Conservation (phyloP, 257 asterid genomes). For the Solanum pimpinellifolium region DNA sequence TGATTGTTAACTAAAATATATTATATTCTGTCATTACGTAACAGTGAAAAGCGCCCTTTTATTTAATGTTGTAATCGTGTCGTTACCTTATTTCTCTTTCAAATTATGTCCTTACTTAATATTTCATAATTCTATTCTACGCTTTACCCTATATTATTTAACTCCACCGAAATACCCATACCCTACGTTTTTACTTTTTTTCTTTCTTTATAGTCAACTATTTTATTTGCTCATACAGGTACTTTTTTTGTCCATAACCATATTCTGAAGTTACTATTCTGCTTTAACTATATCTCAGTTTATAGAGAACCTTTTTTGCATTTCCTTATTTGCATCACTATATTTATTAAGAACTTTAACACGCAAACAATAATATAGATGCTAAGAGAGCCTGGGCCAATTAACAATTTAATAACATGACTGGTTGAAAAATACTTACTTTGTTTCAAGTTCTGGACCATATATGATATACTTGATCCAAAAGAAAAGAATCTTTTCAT, state of each 20-base stretch:
- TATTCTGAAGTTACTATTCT: background rate
- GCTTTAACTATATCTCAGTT: background rate
- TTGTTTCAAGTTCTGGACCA: background rate
- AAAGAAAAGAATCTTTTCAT: background rate
- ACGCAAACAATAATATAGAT: background rate
- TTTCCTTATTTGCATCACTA: background rate
- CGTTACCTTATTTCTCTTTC: background rate
- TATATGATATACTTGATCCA: background rate
- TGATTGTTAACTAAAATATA: background rate
- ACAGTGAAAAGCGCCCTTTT: background rate
- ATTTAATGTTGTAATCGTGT: background rate
- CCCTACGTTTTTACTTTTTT: background rate
- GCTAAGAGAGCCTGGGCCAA: background rate
- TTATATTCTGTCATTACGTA: background rate
- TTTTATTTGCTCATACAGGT: background rate
- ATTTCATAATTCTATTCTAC: background rate
- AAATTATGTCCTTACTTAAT: background rate
- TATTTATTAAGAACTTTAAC: background rate
- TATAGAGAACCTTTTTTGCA: background rate
- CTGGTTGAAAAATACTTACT: background rate
- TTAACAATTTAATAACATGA: background rate
- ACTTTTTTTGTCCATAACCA: background rate
- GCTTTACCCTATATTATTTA: background rate
- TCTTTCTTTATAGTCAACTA: background rate
- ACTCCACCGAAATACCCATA: background rate